Evolutionary conservation across 2,329 filamentous ascomycete genomes (phyloP).

Genomic region (Aureobasidium musti): DNA sequence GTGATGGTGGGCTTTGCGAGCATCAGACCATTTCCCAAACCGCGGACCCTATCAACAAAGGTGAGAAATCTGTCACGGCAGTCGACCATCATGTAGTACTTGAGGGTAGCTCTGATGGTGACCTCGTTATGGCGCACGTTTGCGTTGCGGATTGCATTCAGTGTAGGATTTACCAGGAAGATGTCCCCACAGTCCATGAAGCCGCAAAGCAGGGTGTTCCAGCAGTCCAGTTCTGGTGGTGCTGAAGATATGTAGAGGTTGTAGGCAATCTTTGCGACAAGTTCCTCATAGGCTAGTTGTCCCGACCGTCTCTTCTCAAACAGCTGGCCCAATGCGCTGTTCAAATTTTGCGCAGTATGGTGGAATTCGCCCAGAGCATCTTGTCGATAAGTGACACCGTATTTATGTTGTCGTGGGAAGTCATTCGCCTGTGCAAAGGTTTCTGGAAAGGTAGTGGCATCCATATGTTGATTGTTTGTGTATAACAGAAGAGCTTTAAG

Average conservation of each 20-base stretch:
- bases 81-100: constrained; percentile 43
- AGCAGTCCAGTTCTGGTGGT: constrained; percentile 66
- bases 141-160: constrained; percentile 38
- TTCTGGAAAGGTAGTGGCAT: background rate
- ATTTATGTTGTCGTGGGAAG: background rate
- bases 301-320: constrained; percentile 34
- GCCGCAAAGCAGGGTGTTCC: constrained; percentile 69
- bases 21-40: constrained; percentile 44
- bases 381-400: constrained; percentile 41
- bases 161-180: constrained; percentile 32
- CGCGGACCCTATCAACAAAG: constrained; percentile 49
- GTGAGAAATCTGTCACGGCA: constrained; percentile 42
- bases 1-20: constrained; percentile 45
- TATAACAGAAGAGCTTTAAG: constrained; percentile 20
- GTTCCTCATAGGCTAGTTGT: constrained; percentile 31
- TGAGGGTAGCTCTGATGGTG: constrained; percentile 46
- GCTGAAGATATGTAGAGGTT: constrained; percentile 65
- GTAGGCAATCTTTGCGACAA: constrained; percentile 53
- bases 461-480: constrained; percentile 5
- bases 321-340: constrained; percentile 34
- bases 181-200: constrained; percentile 48
- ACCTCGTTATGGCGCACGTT: constrained; percentile 52
- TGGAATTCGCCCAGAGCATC: constrained; percentile 44
- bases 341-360: constrained; percentile 35
- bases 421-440: background rate